Percentiles rank a stretch among this genome's conserved stretches.
These are phyloP conservation scores for Camellia oleifera DNA, from an alignment of 179 eudicot genomes.

Conservation along the genomic window DNA sequence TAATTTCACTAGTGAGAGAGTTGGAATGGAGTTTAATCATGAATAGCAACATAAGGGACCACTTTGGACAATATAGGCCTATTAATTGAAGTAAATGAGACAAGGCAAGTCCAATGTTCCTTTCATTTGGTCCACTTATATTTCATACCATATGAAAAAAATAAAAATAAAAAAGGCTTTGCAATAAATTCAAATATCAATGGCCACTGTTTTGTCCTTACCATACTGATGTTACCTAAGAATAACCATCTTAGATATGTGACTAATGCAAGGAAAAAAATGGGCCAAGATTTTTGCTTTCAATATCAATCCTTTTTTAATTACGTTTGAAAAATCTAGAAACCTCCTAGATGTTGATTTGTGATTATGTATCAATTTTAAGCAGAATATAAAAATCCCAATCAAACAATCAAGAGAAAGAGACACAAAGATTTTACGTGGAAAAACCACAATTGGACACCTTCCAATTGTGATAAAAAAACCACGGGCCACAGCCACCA, in stretches of 20 bases:
- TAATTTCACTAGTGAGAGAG: constrained; percentile 3
- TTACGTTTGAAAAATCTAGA: background rate
- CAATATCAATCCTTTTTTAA: background rate
- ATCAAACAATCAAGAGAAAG: too few species aligned
- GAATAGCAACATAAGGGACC: constrained; percentile 1
- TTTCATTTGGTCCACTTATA: background rate
- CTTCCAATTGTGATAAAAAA: too few species aligned
- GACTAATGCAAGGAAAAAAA: background rate
- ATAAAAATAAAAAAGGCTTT: background rate
- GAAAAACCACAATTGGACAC: too few species aligned
- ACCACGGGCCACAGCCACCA: too few species aligned
- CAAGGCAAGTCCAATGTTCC: background rate
- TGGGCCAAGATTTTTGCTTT: background rate
- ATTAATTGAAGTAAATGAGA: background rate
- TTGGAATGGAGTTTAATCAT: background rate
- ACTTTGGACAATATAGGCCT: background rate
- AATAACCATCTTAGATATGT: background rate
- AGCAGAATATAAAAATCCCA: too few species aligned
- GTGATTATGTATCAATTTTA: too few species aligned
- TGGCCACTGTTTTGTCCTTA: constrained; percentile 2
- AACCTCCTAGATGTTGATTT: too few species aligned
- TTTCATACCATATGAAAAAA: too few species aligned
- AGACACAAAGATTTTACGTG: too few species aligned
- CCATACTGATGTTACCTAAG: constrained; percentile 10
- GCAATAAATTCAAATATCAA: background rate